Base-by-base conservation (phyloP, 2,329 filamentous ascomycete genomes). In the Xylaria arbuscula region DNA sequence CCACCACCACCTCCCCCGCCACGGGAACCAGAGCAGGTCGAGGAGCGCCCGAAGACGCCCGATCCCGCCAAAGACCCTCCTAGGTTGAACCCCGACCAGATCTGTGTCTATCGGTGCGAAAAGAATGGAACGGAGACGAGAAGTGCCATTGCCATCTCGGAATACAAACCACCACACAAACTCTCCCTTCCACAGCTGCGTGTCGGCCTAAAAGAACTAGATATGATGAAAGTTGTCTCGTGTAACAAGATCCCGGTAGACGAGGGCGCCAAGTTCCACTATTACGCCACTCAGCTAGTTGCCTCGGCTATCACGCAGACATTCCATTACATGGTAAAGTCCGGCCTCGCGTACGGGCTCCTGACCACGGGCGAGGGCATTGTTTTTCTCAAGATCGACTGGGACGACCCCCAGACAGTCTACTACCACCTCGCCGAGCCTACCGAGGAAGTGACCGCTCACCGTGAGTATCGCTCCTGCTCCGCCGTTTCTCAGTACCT, bases 131-230 rank as follows among this genome's bases (percentile, higher is more conserved):
- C 64, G 17, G 9, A 73, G 65, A n/a, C 57, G n/a, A 61, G 57
- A 61, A 70, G 55, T 8, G 78, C 80, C 64, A 60, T 75, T 4
- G 80, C 77, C 24, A 66, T 83, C 51, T 75, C 76, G 34, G 80
- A 87, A 74, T 84, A 85, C 70, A 87, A 85, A 75, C 71, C 81
- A 17, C 83, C 82, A 0, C 79, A 85, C 71, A 85, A 86, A 70
- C 72, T 87, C 1, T 81, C 81, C 7, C 73, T 78, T 45, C 71
- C 70, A 17, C 78, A 83, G 69, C 81, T 87, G 59, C 79, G 80
- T 40, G 64, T 77, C 24, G 80, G 83, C 38, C 78, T 86, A 0
- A 76, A 79, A 17, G 69, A 76, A 1, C 83, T 84, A 76, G 75
- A 83, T 63, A 79, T 85, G 19, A 74, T 79, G 17, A 78, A 83